Evolutionary conservation across 495 filamentous ascomycete genomes (phyloP), one percentile per base, ranked within the genome.

Genomic region (Tuber brumale): DNA sequence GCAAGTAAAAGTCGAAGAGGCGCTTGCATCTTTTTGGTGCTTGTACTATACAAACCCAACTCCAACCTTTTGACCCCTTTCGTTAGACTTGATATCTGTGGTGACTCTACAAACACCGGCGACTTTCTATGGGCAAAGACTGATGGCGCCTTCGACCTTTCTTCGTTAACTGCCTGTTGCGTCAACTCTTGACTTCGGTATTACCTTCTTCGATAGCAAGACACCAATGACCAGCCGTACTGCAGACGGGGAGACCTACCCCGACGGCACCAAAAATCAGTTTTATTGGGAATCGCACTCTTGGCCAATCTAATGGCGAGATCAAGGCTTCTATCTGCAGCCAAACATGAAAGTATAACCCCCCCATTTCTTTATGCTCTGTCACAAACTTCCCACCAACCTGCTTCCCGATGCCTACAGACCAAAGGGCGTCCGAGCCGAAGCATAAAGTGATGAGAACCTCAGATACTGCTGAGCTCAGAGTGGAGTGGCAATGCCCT

Each of bases 391-490:
- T 2, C 57, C 57, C 31, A 66, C 57, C 27, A 35, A 61, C 57
- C 27, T 27, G 1, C 57, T 16, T 66, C 57, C 51, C 27, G 27
- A 19, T 35, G 27, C 31, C 27, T 19, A 35, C 14, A 27, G 57
- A 66, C 57, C 27, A 27, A 19, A 66, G 27, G 57, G 57, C 57
- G 14, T 66, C 57, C 27, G 12, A 12, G 27, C n/a, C 27, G 35
- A 66, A 18, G 57, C 57, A 66, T 66, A 66, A 66, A 31, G 57
- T 66, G 57, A 66, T 66, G 57, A 66, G 57, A 35, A 35, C 57
- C 57, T 66, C 57, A 66, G 57, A 66, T 66, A 66, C 57, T 66
- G 57, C 57, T 66, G 57, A 66, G 57, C 57, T 66, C 14, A 18
- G 57, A 66, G 57, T 66, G 57, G 57, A 66, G 57, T 16, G 57